phyloP scores from a whole-genome alignment of 129 eudicot genomes.

The Saussurea involucrata region DNA sequence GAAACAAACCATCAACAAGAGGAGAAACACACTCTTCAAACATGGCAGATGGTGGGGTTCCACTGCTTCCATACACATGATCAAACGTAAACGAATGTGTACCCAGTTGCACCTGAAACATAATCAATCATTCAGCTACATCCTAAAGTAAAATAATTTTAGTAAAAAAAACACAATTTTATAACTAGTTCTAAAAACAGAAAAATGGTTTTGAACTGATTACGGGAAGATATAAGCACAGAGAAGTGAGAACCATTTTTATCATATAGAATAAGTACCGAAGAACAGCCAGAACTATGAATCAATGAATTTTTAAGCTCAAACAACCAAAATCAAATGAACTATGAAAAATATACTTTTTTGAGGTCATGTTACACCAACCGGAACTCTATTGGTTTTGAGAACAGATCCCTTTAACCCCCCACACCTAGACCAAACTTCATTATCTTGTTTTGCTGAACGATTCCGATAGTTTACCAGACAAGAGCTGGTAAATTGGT shows the following conservation, averaged over 20 bases:
- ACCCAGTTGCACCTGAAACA: conserved; percentile 83
- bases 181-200: not conserved
- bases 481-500: conserved; percentile 9
- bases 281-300: not conserved
- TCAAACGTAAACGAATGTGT: conserved; percentile 95
- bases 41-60: conserved; percentile 70
- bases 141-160: not conserved
- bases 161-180: not conserved
- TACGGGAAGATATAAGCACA: not conserved
- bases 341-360: not conserved
- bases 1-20: conserved; percentile 95
- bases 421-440: not conserved
- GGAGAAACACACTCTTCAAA: conserved; percentile 96
- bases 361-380: not conserved
- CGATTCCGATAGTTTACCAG: not conserved
- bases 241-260: not conserved
- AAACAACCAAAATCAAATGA: not conserved
- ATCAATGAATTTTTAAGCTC: not conserved
- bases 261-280: not conserved
- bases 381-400: not conserved
- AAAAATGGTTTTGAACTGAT: not conserved
- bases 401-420: not conserved
- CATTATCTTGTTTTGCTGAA: not conserved
- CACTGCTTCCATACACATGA: conserved; percentile 89
- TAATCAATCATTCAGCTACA: not conserved